Percentiles rank a stretch among this genome's conserved stretches.
phyloP scores from a whole-genome alignment of 345 rosid species.

The Lumnitzera littorea region DNA sequence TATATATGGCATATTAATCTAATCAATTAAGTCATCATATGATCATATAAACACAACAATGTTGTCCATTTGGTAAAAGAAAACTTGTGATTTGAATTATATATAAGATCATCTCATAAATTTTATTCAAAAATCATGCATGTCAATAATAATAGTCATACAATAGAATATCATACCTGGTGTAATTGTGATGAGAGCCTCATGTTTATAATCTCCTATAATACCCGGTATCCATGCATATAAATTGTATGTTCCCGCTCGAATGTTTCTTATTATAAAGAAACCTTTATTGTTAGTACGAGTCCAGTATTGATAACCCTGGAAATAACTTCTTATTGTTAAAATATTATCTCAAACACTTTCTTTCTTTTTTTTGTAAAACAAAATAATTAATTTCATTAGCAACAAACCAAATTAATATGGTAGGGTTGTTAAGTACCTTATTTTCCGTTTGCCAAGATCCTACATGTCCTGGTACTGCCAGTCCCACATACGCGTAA shows the following conservation, averaged over 20 bases:
- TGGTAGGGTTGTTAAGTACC: slow-evolving; percentile 1
- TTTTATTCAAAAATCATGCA: background rate
- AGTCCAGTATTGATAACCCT: slow-evolving; percentile 39
- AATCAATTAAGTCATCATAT: no score
- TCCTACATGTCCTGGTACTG: slow-evolving; percentile 29
- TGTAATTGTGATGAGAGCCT: slow-evolving; percentile 6
- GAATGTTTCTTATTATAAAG: slow-evolving; percentile 24
- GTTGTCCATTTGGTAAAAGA: no score
- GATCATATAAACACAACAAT: no score
- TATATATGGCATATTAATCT: no score
- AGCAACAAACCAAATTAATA: background rate
- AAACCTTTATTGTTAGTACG: slow-evolving; percentile 16
- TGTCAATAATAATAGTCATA: background rate
- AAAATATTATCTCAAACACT: background rate
- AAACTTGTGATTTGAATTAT: no score
- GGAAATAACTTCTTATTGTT: background rate
- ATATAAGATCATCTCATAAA: background rate
- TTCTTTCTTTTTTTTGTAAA: background rate
- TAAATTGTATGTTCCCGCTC: slow-evolving; percentile 23
- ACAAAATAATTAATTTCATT: no score
- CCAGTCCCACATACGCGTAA: slow-evolving; percentile 32
- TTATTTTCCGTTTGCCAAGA: slow-evolving; percentile 34
- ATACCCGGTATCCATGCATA: slow-evolving; percentile 33
- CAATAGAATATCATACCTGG: slow-evolving; percentile 10
- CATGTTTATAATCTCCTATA: slow-evolving; percentile 25